Evolutionary conservation across 306 rosid species (phyloP).

Genomic region (Cucurbita maxima): DNA sequence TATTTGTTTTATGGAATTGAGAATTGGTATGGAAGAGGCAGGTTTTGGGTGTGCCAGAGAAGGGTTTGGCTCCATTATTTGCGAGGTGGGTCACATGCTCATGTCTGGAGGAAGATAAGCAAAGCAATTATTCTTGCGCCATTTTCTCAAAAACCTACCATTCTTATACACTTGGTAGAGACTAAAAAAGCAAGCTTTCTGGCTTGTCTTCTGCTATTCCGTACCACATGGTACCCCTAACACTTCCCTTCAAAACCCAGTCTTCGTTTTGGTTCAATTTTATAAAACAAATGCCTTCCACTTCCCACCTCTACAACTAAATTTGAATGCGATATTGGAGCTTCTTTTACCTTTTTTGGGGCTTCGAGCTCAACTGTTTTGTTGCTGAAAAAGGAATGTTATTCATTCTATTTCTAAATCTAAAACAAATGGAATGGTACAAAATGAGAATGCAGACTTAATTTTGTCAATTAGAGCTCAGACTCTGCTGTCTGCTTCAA

Average conservation of each 20-base stretch:
- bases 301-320: neutral
- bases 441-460: neutral
- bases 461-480: too few relatives aligned
- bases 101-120: conserved; percentile 14
- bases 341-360: too few relatives aligned
- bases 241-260: neutral
- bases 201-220: neutral
- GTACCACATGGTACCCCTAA: conserved; percentile 5
- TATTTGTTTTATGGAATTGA: neutral
- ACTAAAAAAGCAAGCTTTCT: neutral
- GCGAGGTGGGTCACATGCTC: conserved; percentile 25
- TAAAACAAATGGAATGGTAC: neutral
- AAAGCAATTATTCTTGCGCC: conserved; percentile 5
- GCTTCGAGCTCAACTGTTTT: neutral
- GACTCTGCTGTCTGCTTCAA: too few relatives aligned
- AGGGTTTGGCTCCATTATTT: conserved; percentile 17
- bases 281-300: neutral
- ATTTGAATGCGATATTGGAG: neutral
- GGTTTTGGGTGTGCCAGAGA: conserved; percentile 12
- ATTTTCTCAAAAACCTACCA: conserved; percentile 11
- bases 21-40: neutral
- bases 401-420: neutral
- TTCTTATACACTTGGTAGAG: neutral
- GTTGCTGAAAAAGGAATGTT: neutral
- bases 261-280: neutral